A percentile compares a stretch with the other conserved stretches of the same genome.
phyloP scores from a whole-genome alignment of 768 basidiomycete species.

The Termitomyces sp. region DNA sequence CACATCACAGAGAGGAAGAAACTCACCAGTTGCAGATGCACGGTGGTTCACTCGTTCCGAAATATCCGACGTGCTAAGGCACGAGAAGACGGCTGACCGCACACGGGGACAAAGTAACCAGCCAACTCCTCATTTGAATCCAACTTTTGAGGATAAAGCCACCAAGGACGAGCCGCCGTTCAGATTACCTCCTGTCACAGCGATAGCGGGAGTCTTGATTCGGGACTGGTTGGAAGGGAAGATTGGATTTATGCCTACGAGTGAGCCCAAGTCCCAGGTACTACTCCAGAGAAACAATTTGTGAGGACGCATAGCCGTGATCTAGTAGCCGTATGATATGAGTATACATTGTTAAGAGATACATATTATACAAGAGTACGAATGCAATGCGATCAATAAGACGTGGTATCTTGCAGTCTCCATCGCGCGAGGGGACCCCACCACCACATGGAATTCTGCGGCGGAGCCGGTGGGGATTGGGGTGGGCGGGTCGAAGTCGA shows the following conservation, averaged over 20 bases:
- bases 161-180: slow-evolving; percentile 46
- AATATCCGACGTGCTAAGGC: slow-evolving; percentile 57
- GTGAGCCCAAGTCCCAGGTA: slow-evolving; percentile 6
- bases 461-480: slow-evolving; percentile 10
- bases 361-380: slow-evolving; percentile 11
- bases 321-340: background rate
- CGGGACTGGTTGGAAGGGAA: slow-evolving; percentile 72
- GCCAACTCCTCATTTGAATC: slow-evolving; percentile 11
- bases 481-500: background rate
- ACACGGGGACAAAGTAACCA: slow-evolving; percentile 29
- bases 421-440: slow-evolving; percentile 74
- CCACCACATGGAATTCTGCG: slow-evolving; percentile 59
- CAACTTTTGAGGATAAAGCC: slow-evolving; percentile 17
- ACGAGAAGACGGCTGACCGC: slow-evolving; percentile 41
- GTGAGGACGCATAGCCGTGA: background rate
- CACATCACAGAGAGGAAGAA: too few species aligned
- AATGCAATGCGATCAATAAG: slow-evolving; percentile 37
- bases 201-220: slow-evolving; percentile 84
- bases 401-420: slow-evolving; percentile 74
- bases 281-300: slow-evolving; percentile 5
- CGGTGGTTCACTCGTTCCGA: slow-evolving; percentile 82
- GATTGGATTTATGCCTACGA: slow-evolving; percentile 29
- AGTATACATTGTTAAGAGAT: slow-evolving; percentile 1
- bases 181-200: slow-evolving; percentile 69
- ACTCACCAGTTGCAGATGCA: slow-evolving; percentile 54